Conservation (phyloP, 441 rosid genomes). For the Geranium incanum region DNA sequence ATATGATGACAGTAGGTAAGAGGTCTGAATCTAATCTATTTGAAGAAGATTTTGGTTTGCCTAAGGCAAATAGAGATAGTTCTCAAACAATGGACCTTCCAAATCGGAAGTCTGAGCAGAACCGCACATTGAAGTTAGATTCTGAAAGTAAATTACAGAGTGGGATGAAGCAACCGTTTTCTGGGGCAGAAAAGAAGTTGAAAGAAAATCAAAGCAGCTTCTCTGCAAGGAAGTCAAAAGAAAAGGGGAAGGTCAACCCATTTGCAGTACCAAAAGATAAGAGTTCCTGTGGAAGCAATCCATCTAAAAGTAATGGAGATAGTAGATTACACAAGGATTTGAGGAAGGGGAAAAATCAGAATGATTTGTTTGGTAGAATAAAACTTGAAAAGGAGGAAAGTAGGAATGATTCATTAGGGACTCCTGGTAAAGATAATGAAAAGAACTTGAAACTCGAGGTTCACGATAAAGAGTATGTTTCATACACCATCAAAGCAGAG, state of each 20-base stretch:
- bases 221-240: neutral
- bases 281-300: slow-evolving; percentile 7
- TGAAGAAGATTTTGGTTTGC: neutral
- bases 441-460: slow-evolving; percentile 2
- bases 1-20: neutral
- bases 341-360: neutral
- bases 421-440: slow-evolving; percentile 1
- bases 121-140: neutral
- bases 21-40: slow-evolving; percentile 6
- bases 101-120: slow-evolving; percentile 3
- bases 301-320: slow-evolving; percentile 8
- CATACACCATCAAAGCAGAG: neutral
- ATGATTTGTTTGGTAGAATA: neutral
- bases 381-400: slow-evolving; percentile 8
- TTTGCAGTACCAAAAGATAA: slow-evolving; percentile 10
- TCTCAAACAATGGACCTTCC: slow-evolving; percentile 6
- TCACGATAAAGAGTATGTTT: neutral
- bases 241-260: neutral
- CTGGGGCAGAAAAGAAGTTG: slow-evolving; percentile 8
- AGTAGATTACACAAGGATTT: slow-evolving; percentile 9
- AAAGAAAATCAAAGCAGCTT: slow-evolving; percentile 7
- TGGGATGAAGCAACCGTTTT: slow-evolving; percentile 4
- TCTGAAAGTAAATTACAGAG: neutral
- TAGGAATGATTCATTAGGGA: neutral
- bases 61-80: neutral